These are phyloP conservation scores for Daldinia sp. DNA, from an alignment of 2,329 filamentous ascomycete species.

Conservation along the genomic window DNA sequence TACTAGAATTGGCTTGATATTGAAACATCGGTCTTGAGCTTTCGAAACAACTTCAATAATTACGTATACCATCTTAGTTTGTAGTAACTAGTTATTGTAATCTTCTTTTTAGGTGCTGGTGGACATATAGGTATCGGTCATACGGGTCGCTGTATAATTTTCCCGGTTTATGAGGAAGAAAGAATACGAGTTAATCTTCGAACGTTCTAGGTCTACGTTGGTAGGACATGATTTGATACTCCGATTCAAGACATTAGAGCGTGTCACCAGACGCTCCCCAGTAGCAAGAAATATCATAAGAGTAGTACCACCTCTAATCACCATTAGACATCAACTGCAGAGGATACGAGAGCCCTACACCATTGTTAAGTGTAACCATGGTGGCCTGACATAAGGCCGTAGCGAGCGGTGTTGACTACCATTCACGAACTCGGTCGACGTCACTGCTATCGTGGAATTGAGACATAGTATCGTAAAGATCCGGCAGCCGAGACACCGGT, in stretches of 20 bases:
- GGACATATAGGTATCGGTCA: neutral
- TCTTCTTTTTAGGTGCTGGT: neutral
- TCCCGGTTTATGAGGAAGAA: neutral
- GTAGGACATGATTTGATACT: slow-evolving; percentile 2
- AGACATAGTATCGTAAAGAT: neutral
- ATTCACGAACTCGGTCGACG: neutral
- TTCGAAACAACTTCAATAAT: neutral
- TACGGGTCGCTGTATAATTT: neutral
- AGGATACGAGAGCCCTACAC: slow-evolving; percentile 5
- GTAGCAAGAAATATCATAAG: neutral
- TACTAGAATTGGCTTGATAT: neutral
- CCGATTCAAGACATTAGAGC: neutral
- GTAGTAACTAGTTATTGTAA: neutral
- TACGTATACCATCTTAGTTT: neutral
- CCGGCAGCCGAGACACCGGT: neutral
- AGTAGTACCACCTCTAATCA: neutral
- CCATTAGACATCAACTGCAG: neutral
- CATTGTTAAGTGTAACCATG: neutral
- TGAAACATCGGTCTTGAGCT: neutral
- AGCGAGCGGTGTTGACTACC: neutral
- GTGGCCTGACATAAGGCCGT: neutral
- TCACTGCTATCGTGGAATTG: neutral
- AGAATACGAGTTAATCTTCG: neutral
- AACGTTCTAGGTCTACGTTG: slow-evolving; percentile 1
- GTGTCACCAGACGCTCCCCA: neutral